A percentile compares a stretch with the other conserved stretches of the same genome.
Evolutionary conservation across 2,329 filamentous ascomycete genomes (phyloP).

Genomic region (Didymella arachidicola): DNA sequence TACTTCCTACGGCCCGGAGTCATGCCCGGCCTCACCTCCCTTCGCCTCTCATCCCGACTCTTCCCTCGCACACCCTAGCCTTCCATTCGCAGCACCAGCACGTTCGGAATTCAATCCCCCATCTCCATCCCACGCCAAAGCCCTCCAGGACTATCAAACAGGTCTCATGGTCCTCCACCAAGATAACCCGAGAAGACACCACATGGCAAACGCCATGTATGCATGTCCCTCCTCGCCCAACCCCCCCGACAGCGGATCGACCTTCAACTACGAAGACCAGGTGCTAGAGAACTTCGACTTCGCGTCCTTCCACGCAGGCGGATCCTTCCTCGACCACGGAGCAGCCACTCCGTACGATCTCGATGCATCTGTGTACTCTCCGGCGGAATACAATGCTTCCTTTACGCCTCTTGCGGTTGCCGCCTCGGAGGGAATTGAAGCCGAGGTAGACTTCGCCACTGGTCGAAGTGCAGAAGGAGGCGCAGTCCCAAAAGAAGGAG

Average conservation of each 20-base stretch:
- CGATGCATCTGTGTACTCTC: too few species aligned
- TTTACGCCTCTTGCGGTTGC: background rate
- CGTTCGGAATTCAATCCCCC: background rate
- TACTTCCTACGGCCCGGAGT: too few species aligned
- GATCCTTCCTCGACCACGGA: background rate
- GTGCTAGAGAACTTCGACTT: constrained; percentile 73
- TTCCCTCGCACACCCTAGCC: too few species aligned
- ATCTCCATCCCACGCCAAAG: background rate
- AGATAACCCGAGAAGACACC: background rate
- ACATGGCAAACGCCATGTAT: background rate
- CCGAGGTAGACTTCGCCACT: too few species aligned
- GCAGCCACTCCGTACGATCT: background rate
- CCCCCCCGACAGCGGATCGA: background rate
- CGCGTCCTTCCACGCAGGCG: constrained; percentile 68
- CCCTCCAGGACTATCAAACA: background rate
- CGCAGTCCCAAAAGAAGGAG: too few species aligned
- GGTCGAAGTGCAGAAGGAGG: too few species aligned
- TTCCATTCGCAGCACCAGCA: background rate
- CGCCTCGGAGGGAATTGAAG: too few species aligned
- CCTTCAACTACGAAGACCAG: constrained; percentile 63
- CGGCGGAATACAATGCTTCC: background rate
- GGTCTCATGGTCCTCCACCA: background rate
- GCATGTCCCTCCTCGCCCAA: background rate
- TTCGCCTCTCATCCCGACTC: too few species aligned
- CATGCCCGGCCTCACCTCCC: too few species aligned